Base-by-base conservation (phyloP, 1,139 yeast species). In the Pichiaceae sp. region DNA sequence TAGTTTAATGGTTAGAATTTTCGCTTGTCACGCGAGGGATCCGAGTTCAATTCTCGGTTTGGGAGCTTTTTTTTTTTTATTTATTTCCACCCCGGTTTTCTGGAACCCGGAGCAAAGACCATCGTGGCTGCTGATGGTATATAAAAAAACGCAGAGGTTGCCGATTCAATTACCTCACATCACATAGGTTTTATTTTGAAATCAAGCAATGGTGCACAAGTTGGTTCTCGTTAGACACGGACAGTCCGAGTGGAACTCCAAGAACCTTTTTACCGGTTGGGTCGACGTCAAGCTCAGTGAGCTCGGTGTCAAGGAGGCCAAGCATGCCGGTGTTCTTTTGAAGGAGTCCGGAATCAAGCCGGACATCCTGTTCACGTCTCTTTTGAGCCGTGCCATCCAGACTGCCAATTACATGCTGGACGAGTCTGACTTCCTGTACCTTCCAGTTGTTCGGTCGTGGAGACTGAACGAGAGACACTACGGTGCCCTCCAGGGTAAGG, bases 201-300 rank as follows among this genome's bases (percentile, higher is more conserved):
- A n/a, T n/a, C n/a, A n/a, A n/a, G n/a, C n/a, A 21, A 57, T 46
- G 65, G 70, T 69, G 66, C 84, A 80, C 57, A 81, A 79, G 65
- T 72, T 82, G 67, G 74, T 82, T 59, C 70, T 82, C 63, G 84
- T 82, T 55, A 82, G 97, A 76, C 97, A 89, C 91, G 97, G 97
- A 60, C 96, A 89, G 75, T 84, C 95, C 69, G 96, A 85, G 66
- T 89, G 96, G 96, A 89, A 89, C 68, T 95, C 86, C 68, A 85
- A 85, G 76, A 89, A 91, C 77, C 75, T 89, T 56, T 91, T 91
- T 80, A 89, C 97, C 64, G 98, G 98, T 60, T 91, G 98, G 98
- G 96, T 89, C 48, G 97, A 89, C 64, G 94, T 86, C 51, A 74
- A 76, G 62, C 78, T 91, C 63, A 78, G 93, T 40, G 89, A 74